These are phyloP conservation scores for Rhynchospora tenuis DNA, from an alignment of 176 grass and related monocot species.

Conservation along the genomic window DNA sequence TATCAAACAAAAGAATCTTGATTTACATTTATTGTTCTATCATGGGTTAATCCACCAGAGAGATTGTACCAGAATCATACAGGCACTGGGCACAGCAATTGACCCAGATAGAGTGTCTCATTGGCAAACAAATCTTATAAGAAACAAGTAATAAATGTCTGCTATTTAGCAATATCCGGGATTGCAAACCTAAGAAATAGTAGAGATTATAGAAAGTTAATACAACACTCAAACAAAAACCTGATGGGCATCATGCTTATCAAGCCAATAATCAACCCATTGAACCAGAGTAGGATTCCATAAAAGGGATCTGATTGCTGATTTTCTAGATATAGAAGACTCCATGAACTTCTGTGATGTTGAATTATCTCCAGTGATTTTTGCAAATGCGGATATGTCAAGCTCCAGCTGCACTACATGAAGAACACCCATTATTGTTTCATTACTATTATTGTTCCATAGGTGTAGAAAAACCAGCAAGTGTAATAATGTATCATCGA, in stretches of 20 bases:
- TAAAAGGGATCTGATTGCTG: constrained; percentile 61
- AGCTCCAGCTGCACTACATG: constrained; percentile 55
- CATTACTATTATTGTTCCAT: not conserved
- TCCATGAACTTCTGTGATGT: constrained; percentile 41
- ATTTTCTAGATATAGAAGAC: constrained; percentile 46
- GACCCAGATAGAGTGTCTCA: not conserved
- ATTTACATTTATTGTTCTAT: not conserved
- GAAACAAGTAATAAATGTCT: not conserved
- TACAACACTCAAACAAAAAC: constrained; percentile 21
- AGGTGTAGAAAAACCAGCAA: not conserved
- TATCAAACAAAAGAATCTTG: not conserved
- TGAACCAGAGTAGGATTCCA: constrained; percentile 80
- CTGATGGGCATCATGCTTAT: constrained; percentile 35
- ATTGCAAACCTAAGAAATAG: not conserved
- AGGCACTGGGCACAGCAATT: not conserved
- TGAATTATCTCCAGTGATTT: constrained; percentile 48
- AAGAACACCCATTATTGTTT: not conserved
- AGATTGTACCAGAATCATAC: not conserved
- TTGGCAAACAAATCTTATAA: not conserved
- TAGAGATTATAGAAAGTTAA: not conserved
- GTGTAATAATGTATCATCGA: not conserved
- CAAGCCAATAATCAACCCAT: constrained; percentile 88
- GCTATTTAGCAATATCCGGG: not conserved
- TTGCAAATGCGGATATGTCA: constrained; percentile 61
- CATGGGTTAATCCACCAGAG: not conserved